These are phyloP conservation scores for Castanospermum australe DNA, from an alignment of 306 rosid genomes.

Conservation along the genomic window DNA sequence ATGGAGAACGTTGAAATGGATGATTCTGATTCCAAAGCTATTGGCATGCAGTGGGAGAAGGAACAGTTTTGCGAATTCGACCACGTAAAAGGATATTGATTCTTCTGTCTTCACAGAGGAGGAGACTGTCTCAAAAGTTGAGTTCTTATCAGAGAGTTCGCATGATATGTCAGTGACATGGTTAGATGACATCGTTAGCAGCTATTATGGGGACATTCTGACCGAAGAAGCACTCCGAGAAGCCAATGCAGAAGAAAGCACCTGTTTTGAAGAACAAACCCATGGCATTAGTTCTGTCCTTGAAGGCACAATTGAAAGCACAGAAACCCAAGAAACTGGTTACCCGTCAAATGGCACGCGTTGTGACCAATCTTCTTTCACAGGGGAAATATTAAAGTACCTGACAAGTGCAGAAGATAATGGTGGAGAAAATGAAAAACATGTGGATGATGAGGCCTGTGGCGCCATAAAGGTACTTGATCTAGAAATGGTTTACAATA, in stretches of 20 bases:
- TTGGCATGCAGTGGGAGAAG: constrained; percentile 60
- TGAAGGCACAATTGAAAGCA: constrained; percentile 14
- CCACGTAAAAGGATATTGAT: constrained; percentile 32
- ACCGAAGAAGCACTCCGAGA: constrained; percentile 25
- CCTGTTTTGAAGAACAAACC: constrained; percentile 32
- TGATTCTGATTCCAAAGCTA: constrained; percentile 36
- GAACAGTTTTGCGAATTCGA: constrained; percentile 29
- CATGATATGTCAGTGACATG: constrained; percentile 36
- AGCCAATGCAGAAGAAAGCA: constrained; percentile 28
- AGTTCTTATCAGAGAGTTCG: constrained; percentile 36
- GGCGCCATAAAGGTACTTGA: neutral
- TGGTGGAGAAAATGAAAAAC: constrained; percentile 20
- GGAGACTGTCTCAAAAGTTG: constrained; percentile 29
- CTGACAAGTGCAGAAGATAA: constrained; percentile 21
- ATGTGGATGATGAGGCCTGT: constrained; percentile 17
- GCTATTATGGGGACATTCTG: constrained; percentile 24
- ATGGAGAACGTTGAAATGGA: constrained; percentile 29
- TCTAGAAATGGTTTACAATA: neutral
- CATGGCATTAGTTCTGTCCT: constrained; percentile 8
- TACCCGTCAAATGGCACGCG: constrained; percentile 4
- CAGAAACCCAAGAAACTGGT: constrained; percentile 35
- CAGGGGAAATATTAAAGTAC: constrained; percentile 35
- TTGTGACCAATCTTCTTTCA: constrained; percentile 36
- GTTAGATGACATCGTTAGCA: constrained; percentile 34
- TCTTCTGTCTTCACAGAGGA: constrained; percentile 35